These are phyloP conservation scores for Plasmodium gonderi DNA, from an alignment of 169 alveolate genomes.

Conservation along the genomic window DNA sequence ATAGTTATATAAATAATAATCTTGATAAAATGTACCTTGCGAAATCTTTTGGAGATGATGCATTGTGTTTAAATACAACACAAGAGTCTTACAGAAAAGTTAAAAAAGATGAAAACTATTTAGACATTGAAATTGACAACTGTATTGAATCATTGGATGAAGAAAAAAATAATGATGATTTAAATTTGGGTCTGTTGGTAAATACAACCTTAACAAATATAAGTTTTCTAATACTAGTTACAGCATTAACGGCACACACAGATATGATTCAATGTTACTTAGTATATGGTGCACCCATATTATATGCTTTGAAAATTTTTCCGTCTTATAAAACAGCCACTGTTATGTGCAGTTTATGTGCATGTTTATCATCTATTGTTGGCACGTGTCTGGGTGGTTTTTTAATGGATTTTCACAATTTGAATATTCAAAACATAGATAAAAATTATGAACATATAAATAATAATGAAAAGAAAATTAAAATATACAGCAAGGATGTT, in stretches of 20 bases:
- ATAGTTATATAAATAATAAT: conserved; percentile 17
- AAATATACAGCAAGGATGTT: conserved; percentile 20
- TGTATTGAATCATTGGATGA: conserved; percentile 26
- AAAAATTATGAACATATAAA: conserved; percentile 65
- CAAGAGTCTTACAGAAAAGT: not conserved
- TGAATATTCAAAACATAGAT: conserved; percentile 50
- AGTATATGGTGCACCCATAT: conserved; percentile 44
- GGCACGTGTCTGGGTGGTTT: conserved; percentile 37
- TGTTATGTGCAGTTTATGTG: conserved; percentile 31
- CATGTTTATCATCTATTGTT: conserved; percentile 41
- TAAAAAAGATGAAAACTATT: conserved; percentile 2
- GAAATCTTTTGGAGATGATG: conserved; percentile 2
- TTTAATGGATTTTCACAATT: conserved; percentile 22
- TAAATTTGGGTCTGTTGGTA: not conserved
- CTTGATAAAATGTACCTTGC: conserved; percentile 7
- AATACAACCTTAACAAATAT: conserved; percentile 16
- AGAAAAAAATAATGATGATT: not conserved
- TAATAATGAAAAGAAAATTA: conserved; percentile 37
- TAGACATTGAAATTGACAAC: conserved; percentile 34
- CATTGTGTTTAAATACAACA: not conserved
- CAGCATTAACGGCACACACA: conserved; percentile 21
- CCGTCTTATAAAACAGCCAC: conserved; percentile 59
- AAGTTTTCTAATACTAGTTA: conserved; percentile 12
- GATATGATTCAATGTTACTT: conserved; percentile 18
- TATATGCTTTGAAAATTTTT: conserved; percentile 17